Conservation (phyloP, 345 rosid species). For the Orychophragmus violaceus region DNA sequence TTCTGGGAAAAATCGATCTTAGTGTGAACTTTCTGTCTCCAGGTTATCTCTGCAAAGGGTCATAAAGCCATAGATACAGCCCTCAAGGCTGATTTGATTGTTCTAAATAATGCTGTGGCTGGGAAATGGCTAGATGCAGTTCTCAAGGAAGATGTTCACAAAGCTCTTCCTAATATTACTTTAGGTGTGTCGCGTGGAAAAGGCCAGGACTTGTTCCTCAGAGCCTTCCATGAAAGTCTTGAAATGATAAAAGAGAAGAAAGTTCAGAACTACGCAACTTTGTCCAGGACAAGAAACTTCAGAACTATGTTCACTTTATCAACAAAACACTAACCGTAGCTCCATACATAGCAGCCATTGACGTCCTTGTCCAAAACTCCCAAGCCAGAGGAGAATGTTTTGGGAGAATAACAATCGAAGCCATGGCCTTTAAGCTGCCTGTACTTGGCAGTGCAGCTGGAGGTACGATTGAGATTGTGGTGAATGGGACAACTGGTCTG, state of each 20-base stretch:
- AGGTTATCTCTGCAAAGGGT: constrained; percentile 67
- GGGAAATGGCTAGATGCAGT: no score
- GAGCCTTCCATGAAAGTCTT: constrained; percentile 60
- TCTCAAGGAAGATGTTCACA: constrained; percentile 56
- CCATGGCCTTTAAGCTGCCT: constrained; percentile 85
- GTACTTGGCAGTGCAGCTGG: constrained; percentile 88
- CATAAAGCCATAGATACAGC: constrained; percentile 59
- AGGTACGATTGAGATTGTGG: constrained; percentile 79
- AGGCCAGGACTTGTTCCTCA: constrained; percentile 74
- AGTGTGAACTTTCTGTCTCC: background rate
- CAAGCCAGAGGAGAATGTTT: no score
- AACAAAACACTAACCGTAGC: constrained; percentile 69
- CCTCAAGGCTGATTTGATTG: constrained; percentile 68
- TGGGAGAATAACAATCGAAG: constrained; percentile 92
- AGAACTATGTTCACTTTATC: constrained; percentile 60
- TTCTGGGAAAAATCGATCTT: background rate
- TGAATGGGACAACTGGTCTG: constrained; percentile 64
- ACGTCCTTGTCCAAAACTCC: no score
- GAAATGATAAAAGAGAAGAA: constrained; percentile 51
- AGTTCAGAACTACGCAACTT: constrained; percentile 53
- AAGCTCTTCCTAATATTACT: constrained; percentile 56
- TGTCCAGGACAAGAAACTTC: constrained; percentile 50
- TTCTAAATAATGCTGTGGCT: constrained; percentile 88
- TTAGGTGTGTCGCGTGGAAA: constrained; percentile 90
- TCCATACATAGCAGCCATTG: constrained; percentile 71